Evolutionary conservation across 768 basidiomycete genomes (phyloP).

Genomic region (Amanita brunnescens): DNA sequence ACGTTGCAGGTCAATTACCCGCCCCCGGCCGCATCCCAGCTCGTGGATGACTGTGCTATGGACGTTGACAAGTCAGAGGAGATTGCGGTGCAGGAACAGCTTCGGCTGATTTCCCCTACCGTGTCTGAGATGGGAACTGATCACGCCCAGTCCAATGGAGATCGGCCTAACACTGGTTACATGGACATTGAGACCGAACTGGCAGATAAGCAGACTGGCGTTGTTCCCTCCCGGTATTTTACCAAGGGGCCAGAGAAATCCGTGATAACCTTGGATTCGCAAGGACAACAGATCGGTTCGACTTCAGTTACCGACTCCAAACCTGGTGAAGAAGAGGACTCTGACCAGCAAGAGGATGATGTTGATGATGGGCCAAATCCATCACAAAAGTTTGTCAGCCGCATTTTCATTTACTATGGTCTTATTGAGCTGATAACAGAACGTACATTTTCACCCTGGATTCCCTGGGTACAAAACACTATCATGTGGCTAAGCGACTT

Average conservation of each 20-base stretch:
- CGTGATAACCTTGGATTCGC: background rate
- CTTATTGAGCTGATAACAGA: slow-evolving; percentile 25
- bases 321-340: background rate
- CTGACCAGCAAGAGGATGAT: background rate
- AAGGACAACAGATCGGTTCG: background rate
- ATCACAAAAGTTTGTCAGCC: background rate
- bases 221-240: background rate
- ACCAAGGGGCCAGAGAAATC: background rate
- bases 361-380: background rate
- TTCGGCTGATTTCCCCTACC: slow-evolving; percentile 1
- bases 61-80: slow-evolving; percentile 12
- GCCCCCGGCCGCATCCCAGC: slow-evolving; percentile 1
- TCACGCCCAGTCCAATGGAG: background rate
- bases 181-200: background rate
- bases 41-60: slow-evolving; percentile 10
- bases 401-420: background rate
- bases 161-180: background rate
- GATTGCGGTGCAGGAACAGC: slow-evolving; percentile 5
- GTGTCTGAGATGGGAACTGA: background rate
- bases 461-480: slow-evolving; percentile 74
- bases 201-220: background rate
- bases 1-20: background rate
- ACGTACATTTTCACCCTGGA: slow-evolving; percentile 86
- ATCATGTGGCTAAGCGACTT: slow-evolving; percentile 52
- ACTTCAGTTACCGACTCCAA: background rate